phyloP scores from a whole-genome alignment of 306 rosid genomes.

The Fagus crenata region DNA sequence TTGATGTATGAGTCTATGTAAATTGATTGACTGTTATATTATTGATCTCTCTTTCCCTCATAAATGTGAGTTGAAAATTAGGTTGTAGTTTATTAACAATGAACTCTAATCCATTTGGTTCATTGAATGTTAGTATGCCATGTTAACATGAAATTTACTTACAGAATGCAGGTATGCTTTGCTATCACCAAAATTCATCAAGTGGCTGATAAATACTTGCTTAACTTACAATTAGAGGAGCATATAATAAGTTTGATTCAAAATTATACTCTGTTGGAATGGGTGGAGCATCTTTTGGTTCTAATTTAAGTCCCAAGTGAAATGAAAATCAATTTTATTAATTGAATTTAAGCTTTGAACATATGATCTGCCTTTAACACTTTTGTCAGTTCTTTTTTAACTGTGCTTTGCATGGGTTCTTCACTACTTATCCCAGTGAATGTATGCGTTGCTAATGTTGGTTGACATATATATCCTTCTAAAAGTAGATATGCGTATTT shows the following conservation, averaged over 20 bases:
- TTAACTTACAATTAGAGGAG: neutral
- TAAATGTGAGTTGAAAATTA: neutral
- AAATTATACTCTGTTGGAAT: neutral
- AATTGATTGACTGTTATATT: neutral
- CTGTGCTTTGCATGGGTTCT: neutral
- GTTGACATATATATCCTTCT: neutral
- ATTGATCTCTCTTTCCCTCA: neutral
- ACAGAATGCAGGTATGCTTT: neutral
- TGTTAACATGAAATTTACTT: neutral
- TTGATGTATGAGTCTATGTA: neutral
- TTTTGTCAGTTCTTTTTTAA: neutral
- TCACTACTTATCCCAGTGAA: neutral
- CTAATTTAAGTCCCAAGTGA: neutral
- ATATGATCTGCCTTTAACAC: neutral
- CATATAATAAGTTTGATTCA: neutral
- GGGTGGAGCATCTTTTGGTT: neutral
- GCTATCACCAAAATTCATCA: neutral
- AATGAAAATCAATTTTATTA: neutral
- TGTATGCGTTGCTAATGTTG: neutral
- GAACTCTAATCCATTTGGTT: neutral
- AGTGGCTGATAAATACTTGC: neutral
- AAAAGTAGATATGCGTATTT: constrained; percentile 10
- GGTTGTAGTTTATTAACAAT: neutral
- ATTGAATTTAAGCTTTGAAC: neutral
- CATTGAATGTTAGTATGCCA: neutral